These are phyloP conservation scores for Erodium texanum DNA, from an alignment of 441 rosid species.

Conservation along the genomic window DNA sequence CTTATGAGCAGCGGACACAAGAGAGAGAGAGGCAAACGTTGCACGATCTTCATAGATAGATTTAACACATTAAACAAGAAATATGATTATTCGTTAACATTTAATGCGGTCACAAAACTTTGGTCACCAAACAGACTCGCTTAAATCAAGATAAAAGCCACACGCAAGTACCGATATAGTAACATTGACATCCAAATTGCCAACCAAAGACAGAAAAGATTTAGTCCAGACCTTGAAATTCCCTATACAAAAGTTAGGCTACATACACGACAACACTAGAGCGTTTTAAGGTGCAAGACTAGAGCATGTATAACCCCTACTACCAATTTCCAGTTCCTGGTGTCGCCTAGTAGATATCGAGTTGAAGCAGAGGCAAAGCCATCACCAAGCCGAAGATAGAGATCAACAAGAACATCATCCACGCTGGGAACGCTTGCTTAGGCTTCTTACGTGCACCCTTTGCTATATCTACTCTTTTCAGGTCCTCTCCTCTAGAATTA, in stretches of 20 bases:
- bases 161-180: background rate
- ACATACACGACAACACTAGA: background rate
- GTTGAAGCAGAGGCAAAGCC: conserved; percentile 95
- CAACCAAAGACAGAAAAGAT: background rate
- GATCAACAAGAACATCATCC: conserved; percentile 74
- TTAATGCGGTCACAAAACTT: too few species aligned
- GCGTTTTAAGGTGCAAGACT: conserved; percentile 6
- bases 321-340: conserved; percentile 13
- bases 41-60: too few species aligned
- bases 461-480: conserved; percentile 21
- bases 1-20: too few species aligned
- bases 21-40: too few species aligned
- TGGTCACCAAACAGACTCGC: background rate
- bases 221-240: background rate
- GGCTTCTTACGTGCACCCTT: conserved; percentile 38
- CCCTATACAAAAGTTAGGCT: conserved; percentile 8
- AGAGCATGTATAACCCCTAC: conserved; percentile 11
- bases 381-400: conserved; percentile 83
- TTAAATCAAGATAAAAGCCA: background rate
- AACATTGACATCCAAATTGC: background rate
- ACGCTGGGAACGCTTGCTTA: conserved; percentile 67
- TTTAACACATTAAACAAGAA: too few species aligned
- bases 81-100: too few species aligned
- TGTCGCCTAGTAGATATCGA: conserved; percentile 24
- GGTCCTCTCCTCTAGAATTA: conserved; percentile 24